Evolutionary conservation across 768 basidiomycete species (phyloP), one percentile per base, ranked within the genome.

Genomic region (Boletellus ananas): DNA sequence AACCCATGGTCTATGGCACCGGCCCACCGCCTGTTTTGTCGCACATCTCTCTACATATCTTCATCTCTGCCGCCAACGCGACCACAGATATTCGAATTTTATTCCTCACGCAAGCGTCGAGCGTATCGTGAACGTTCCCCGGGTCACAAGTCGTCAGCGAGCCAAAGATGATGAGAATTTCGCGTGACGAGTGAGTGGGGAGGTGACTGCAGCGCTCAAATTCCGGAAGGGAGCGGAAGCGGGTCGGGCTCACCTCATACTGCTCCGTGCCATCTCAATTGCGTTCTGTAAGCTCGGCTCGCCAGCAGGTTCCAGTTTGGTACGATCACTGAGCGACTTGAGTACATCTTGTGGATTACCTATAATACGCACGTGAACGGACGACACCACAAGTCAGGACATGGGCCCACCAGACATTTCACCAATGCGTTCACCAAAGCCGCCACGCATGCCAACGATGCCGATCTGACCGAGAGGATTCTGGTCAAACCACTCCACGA

Each of bases 401-500:
- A 49, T 14, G 27, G 40, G 58, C 80, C 42, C 62, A 92, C 94
- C 95, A 58, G 94, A 90, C 85, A 99, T 90, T 52, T 93, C 89
- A 2, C 90, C 83, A 36, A 98, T 72, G 3, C 90, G 81, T 68
- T 98, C 96, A 0, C 93, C 94, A 20, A 97, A 68, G 0, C 96
- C 92, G 31, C 90, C 83, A 20, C 94, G 76, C 81, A 98, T 92
- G 6, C 90, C 92, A 16, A 98, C 91, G 27, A 98, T 73, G 2
- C 94, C 95, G 56, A 99, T 90, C 70, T 98, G 96, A 18, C 95
- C 94, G 12, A 99, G 76, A 1, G 96, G 96, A 62, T 99, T 99
- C 72, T 98, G 96, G 70, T 99, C 96, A 68, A 98, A 99, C 94
- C 95, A 99, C 66, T 99, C 96, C 7, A 79, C 74, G 25, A 98